phyloP scores from a whole-genome alignment of 805 yeast species.

The Wickerhamomyces chaumierensis region DNA sequence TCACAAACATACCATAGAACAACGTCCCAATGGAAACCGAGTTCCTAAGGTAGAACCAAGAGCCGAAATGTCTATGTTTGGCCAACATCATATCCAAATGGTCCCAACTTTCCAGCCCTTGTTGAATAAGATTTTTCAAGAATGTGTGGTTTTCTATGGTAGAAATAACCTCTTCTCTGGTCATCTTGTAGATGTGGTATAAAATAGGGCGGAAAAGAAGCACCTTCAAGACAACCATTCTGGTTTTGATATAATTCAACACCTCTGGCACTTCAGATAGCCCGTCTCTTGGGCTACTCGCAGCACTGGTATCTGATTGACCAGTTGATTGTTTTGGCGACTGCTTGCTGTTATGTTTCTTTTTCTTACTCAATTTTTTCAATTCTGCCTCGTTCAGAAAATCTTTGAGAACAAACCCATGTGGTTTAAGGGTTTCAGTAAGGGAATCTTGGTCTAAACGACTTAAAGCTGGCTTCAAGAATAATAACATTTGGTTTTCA shows the following conservation, averaged over 20 bases:
- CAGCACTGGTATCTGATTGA: no score
- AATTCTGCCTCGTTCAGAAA: background rate
- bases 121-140: slow-evolving; percentile 9
- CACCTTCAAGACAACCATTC: slow-evolving; percentile 13
- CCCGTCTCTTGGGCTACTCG: slow-evolving; percentile 1
- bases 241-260: slow-evolving; percentile 12
- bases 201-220: slow-evolving; percentile 13
- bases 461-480: background rate
- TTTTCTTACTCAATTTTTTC: background rate
- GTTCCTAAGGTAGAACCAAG: slow-evolving; percentile 16
- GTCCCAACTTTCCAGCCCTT: slow-evolving; percentile 11
- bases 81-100: slow-evolving; percentile 14
- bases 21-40: slow-evolving; percentile 5
- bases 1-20: slow-evolving; percentile 6
- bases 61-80: slow-evolving; percentile 17
- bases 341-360: no score
- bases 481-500: slow-evolving; percentile 10
- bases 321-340: no score
- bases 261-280: slow-evolving; percentile 11
- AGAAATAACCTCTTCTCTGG: slow-evolving; percentile 1
- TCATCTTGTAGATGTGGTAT: slow-evolving; percentile 8
- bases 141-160: slow-evolving; percentile 4
- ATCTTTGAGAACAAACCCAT: slow-evolving; percentile 13
- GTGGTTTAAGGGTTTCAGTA: slow-evolving; percentile 9
- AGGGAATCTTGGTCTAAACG: slow-evolving; percentile 7